Conservation (phyloP, 164 flowering plant species). For the Dillenia turbinata region DNA sequence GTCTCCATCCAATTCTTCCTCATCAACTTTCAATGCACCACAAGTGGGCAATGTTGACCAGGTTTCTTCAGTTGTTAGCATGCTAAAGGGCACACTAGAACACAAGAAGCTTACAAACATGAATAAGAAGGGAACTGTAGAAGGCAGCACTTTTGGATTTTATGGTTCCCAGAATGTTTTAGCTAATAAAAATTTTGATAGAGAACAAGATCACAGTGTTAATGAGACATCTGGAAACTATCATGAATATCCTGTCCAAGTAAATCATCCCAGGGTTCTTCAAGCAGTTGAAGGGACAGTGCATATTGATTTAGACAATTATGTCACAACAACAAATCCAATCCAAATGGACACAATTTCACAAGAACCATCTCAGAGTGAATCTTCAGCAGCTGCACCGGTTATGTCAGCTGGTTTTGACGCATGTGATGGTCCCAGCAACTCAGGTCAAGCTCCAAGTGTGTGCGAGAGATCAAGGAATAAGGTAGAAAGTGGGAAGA, state of each 20-base stretch:
- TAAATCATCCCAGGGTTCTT: slow-evolving; percentile 18
- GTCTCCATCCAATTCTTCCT: slow-evolving; percentile 59
- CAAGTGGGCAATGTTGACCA: slow-evolving; percentile 40
- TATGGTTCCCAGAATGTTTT: slow-evolving; percentile 30
- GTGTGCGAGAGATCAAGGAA: slow-evolving; percentile 48
- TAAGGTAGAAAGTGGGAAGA: slow-evolving; percentile 28
- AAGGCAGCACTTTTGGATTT: slow-evolving; percentile 31
- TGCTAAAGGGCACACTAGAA: slow-evolving; percentile 73
- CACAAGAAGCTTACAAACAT: slow-evolving; percentile 48
- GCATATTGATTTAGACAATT: slow-evolving; percentile 36
- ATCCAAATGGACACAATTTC: slow-evolving; percentile 36
- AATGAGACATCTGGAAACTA: slow-evolving; percentile 21
- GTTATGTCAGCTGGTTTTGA: slow-evolving; percentile 55
- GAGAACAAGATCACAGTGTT: slow-evolving; percentile 18
- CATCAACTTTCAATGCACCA: slow-evolving; percentile 41
- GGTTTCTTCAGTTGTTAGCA: slow-evolving; percentile 73
- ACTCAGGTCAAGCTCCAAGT: slow-evolving; percentile 44
- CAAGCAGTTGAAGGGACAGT: slow-evolving; percentile 34
- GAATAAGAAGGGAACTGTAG: slow-evolving; percentile 32
- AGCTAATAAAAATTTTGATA: slow-evolving; percentile 19
- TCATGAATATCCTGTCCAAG: slow-evolving; percentile 29
- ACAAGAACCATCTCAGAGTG: slow-evolving; percentile 71
- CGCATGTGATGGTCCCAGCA: slow-evolving; percentile 60
- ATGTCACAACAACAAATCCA: slow-evolving; percentile 34
- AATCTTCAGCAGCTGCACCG: slow-evolving; percentile 75